Percentiles rank a stretch among this genome's conserved stretches.
phyloP scores from a whole-genome alignment of 345 rosid genomes.

The Turnera subulata region DNA sequence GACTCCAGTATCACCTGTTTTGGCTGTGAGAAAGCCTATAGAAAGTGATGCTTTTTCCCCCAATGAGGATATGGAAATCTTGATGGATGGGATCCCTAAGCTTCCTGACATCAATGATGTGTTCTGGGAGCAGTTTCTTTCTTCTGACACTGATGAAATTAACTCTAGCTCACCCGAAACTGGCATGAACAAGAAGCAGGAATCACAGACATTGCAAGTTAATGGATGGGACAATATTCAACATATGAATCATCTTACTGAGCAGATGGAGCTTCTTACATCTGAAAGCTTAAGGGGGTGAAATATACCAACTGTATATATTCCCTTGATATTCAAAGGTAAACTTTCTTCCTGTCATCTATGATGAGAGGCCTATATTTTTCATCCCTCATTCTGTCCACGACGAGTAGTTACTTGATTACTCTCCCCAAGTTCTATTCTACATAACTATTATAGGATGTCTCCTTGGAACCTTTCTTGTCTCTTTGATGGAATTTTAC shows the following conservation, averaged over 20 bases:
- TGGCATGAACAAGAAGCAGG: slow-evolving; percentile 12
- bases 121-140: slow-evolving; percentile 33
- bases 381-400: too few species aligned
- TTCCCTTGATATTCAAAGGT: slow-evolving; percentile 17
- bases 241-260: slow-evolving; percentile 24
- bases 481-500: too few species aligned
- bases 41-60: slow-evolving; percentile 14
- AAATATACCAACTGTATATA: slow-evolving; percentile 13
- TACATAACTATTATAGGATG: too few species aligned
- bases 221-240: slow-evolving; percentile 15
- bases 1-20: neutral
- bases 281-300: slow-evolving; percentile 27
- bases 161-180: slow-evolving; percentile 9
- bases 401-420: too few species aligned
- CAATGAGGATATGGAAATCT: slow-evolving; percentile 3
- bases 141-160: slow-evolving; percentile 17
- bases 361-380: too few species aligned
- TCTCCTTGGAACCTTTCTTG: too few species aligned
- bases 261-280: slow-evolving; percentile 22
- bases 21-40: slow-evolving; percentile 4
- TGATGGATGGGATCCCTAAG: slow-evolving; percentile 31
- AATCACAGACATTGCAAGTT: slow-evolving; percentile 16
- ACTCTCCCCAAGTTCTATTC: too few species aligned
- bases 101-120: slow-evolving; percentile 51
- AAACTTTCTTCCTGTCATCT: neutral